phyloP scores from a whole-genome alignment of 75 land plant species.

The Isoetes taiwanensis region DNA sequence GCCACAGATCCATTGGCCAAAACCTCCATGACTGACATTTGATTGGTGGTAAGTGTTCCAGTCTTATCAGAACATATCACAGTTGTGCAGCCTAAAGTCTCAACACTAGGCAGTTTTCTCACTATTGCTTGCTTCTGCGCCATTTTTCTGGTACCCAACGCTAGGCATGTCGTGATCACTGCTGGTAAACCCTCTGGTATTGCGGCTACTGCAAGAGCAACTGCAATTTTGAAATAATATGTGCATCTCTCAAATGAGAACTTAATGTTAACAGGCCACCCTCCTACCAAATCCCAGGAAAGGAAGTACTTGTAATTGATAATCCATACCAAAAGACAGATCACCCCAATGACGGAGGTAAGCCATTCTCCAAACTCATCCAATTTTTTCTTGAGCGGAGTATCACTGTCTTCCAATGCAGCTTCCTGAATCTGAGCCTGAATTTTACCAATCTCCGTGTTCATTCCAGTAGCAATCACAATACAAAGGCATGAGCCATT shows the following conservation, averaged over 20 bases:
- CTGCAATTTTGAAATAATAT: conserved; percentile 78
- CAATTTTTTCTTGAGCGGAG: conserved; percentile 79
- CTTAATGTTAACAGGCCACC: conserved; percentile 47
- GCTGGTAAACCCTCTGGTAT: conserved; percentile 92
- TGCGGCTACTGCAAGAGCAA: conserved; percentile 85
- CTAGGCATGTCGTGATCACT: conserved; percentile 79
- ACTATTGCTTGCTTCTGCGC: conserved; percentile 86
- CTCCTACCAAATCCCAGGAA: conserved; percentile 47
- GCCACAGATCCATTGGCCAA: conserved; percentile 35
- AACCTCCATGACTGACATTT: conserved; percentile 66
- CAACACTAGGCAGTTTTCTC: conserved; percentile 83
- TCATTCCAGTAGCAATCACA: conserved; percentile 62
- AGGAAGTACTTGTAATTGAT: conserved; percentile 74
- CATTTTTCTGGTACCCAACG: conserved; percentile 84
- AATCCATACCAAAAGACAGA: conserved; percentile 65
- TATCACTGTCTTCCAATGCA: conserved; percentile 47
- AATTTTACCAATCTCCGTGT: conserved; percentile 78
- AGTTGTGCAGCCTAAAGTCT: conserved; percentile 87
- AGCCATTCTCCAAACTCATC: conserved; percentile 70
- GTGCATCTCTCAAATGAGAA: conserved; percentile 82
- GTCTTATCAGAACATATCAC: conserved; percentile 91
- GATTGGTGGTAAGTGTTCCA: conserved; percentile 84
- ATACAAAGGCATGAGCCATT: conserved; percentile 61
- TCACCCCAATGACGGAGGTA: conserved; percentile 47
- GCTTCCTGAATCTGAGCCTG: conserved; percentile 82